Percentiles rank a stretch among this genome's conserved stretches.
Conservation (phyloP, 352 stramenopile species). For the Phytophthora crassamura region DNA sequence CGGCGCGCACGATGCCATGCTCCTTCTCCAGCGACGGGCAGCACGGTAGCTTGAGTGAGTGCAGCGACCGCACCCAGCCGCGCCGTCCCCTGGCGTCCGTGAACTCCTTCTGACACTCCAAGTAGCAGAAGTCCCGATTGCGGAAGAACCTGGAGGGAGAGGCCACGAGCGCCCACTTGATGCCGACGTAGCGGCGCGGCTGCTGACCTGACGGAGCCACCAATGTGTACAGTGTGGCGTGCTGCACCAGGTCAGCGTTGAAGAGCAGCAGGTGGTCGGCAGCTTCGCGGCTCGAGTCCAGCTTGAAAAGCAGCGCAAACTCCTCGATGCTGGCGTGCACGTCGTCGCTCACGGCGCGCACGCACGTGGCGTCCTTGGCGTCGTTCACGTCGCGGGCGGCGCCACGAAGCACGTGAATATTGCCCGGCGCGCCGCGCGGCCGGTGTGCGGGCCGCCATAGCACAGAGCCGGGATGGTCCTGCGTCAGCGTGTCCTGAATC, state of each 20-base stretch:
- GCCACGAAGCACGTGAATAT: constrained; percentile 65
- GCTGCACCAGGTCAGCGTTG: constrained; percentile 78
- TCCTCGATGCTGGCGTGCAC: constrained; percentile 87
- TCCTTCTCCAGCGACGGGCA: constrained; percentile 57
- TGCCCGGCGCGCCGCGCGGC: constrained; percentile 34
- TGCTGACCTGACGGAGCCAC: constrained; percentile 75
- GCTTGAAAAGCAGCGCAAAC: constrained; percentile 84
- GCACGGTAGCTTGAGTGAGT: constrained; percentile 66
- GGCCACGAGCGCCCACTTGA: constrained; percentile 86
- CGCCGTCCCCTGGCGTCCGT: constrained; percentile 59
- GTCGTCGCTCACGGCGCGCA: constrained; percentile 65
- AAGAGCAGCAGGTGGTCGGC: constrained; percentile 80
- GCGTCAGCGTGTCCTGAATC: constrained; percentile 72
- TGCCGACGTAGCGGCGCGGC: constrained; percentile 75
- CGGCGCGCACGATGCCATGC: constrained; percentile 76
- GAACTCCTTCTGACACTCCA: constrained; percentile 90
- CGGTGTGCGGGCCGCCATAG: constrained; percentile 62
- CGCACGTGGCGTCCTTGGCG: constrained; percentile 56
- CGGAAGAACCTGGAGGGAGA: constrained; percentile 75
- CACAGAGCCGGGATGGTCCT: constrained; percentile 49
- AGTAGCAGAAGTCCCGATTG: constrained; percentile 85
- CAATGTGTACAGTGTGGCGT: constrained; percentile 76
- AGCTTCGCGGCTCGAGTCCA: constrained; percentile 67
- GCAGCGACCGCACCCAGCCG: constrained; percentile 63
- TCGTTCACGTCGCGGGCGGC: constrained; percentile 45